Evolutionary conservation across 2,329 filamentous ascomycete genomes (phyloP).

Genomic region (Pezicula rhizophila): DNA sequence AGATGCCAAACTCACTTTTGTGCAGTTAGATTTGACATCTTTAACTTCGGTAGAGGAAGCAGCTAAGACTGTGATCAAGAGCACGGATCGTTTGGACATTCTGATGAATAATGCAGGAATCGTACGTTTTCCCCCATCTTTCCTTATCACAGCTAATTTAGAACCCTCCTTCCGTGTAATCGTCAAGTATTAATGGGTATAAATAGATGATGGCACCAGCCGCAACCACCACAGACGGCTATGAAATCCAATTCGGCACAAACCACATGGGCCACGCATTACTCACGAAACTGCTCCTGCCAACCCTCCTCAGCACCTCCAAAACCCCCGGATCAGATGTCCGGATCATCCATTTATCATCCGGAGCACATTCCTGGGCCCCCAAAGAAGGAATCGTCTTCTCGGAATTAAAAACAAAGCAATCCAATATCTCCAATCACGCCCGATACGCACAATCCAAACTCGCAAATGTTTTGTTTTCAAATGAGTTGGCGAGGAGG

Average conservation of each 20-base stretch:
- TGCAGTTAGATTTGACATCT: conserved; percentile 38
- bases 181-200: no score
- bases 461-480: conserved; percentile 39
- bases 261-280: conserved; percentile 43
- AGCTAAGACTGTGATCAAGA: conserved; percentile 23
- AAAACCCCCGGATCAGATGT: conserved; percentile 1
- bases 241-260: conserved; percentile 40
- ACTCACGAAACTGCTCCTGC: conserved; percentile 32
- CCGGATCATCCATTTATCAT: conserved; percentile 1
- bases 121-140: conserved; percentile 24
- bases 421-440: conserved; percentile 23
- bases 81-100: conserved; percentile 28
- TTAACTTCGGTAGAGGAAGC: conserved; percentile 36
- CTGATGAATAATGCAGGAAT: conserved; percentile 38
- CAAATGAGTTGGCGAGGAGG: conserved; percentile 31
- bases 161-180: no score
- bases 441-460: conserved; percentile 37
- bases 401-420: conserved; percentile 19
- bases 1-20: conserved; percentile 21
- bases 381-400: conserved; percentile 21
- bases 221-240: conserved; percentile 34
- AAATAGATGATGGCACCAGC: conserved; percentile 16
- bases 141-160: no score
- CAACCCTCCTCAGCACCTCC: conserved; percentile 22
- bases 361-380: neutral